phyloP scores from a whole-genome alignment of 2,329 filamentous ascomycete species.

The Trichoderma gracile region DNA sequence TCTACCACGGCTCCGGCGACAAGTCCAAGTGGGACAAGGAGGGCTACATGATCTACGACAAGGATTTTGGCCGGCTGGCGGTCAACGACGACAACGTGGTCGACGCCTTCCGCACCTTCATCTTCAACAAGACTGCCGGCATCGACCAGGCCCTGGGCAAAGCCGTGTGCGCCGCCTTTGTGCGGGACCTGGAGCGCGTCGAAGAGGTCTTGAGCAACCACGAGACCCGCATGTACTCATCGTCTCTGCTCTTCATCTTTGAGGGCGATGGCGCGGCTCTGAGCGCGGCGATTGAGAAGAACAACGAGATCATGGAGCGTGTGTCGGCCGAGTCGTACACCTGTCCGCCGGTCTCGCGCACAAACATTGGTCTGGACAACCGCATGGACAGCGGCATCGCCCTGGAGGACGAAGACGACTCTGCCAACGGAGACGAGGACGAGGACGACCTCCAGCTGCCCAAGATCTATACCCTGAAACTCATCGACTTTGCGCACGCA shows the following conservation, averaged over 20 bases:
- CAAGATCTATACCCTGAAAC: constrained; percentile 74
- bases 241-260: constrained; percentile 63
- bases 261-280: constrained; percentile 63
- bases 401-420: constrained; percentile 45
- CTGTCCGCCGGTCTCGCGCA: constrained; percentile 34
- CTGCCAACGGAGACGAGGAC: constrained; percentile 47
- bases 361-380: constrained; percentile 52
- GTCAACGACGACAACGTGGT: constrained; percentile 57
- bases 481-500: constrained; percentile 98
- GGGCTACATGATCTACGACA: constrained; percentile 61
- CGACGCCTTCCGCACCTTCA: constrained; percentile 56
- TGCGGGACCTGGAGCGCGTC: constrained; percentile 54
- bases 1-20: constrained; percentile 59
- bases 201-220: constrained; percentile 55
- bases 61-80: constrained; percentile 58
- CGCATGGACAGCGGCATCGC: constrained; percentile 58
- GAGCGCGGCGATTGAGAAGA: constrained; percentile 54
- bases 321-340: constrained; percentile 36
- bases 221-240: constrained; percentile 65
- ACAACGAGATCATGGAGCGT: constrained; percentile 53
- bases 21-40: constrained; percentile 53
- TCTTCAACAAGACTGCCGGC: constrained; percentile 60
- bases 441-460: constrained; percentile 50
- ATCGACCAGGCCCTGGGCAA: constrained; percentile 60
- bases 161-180: constrained; percentile 56